Evolutionary conservation across 306 rosid genomes (phyloP).

Genomic region (Ammopiptanthus mongolicus): DNA sequence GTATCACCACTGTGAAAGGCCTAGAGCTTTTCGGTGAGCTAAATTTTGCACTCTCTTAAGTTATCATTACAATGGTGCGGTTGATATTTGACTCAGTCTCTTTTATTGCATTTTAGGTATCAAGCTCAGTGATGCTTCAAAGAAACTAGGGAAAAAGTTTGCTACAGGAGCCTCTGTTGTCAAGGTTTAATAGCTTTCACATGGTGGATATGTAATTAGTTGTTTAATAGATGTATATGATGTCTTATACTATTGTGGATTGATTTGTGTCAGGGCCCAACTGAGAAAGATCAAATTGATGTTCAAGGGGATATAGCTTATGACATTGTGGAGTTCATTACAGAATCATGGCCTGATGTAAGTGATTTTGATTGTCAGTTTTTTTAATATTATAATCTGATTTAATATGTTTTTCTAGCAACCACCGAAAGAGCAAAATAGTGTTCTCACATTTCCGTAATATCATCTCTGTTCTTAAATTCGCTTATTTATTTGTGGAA

Average conservation of each 20-base stretch:
- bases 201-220: neutral
- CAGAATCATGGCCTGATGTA: slow-evolving; percentile 93
- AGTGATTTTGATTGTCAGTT: slow-evolving; percentile 26
- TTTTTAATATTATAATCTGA: slow-evolving; percentile 1
- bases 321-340: slow-evolving; percentile 91
- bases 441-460: neutral
- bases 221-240: slow-evolving; percentile 12
- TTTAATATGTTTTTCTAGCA: neutral
- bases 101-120: slow-evolving; percentile 52
- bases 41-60: slow-evolving; percentile 1
- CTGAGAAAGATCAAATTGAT: slow-evolving; percentile 97
- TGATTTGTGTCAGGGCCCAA: slow-evolving; percentile 76
- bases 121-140: slow-evolving; percentile 97
- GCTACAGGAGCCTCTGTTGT: slow-evolving; percentile 99
- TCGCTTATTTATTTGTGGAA: neutral
- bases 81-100: slow-evolving; percentile 1
- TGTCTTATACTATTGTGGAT: slow-evolving; percentile 24
- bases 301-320: slow-evolving; percentile 97
- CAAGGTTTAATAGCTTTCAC: slow-evolving; percentile 50
- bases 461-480: neutral
- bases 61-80: neutral
- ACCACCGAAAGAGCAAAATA: neutral
- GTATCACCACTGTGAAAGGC: slow-evolving; percentile 94
- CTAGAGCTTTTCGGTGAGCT: slow-evolving; percentile 89
- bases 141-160: slow-evolving; percentile 97